These are phyloP conservation scores for Filobasidium floriforme DNA, from an alignment of 768 basidiomycete species.

Conservation along the genomic window DNA sequence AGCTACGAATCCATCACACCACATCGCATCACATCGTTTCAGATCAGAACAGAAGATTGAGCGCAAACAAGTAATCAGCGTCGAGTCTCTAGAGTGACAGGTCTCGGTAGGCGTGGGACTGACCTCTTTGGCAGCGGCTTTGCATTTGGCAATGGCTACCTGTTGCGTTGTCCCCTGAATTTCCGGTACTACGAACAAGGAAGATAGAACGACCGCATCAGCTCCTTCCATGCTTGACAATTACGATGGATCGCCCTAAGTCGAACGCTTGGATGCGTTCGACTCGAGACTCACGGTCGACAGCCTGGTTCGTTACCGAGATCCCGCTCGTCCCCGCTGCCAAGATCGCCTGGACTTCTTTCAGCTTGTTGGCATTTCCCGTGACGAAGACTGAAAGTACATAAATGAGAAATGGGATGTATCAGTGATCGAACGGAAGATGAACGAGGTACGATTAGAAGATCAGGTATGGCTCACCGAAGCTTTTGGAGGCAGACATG, in stretches of 20 bases:
- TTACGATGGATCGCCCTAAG: slow-evolving; percentile 1
- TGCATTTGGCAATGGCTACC: slow-evolving; percentile 79
- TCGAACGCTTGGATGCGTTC: background rate
- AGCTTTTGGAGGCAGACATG: background rate
- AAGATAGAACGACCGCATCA: background rate
- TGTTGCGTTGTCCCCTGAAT: slow-evolving; percentile 87
- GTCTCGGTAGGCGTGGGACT: slow-evolving; percentile 22
- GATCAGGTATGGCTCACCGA: background rate
- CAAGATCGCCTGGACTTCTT: slow-evolving; percentile 78
- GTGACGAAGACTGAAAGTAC: slow-evolving; percentile 72
- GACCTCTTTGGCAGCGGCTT: slow-evolving; percentile 72
- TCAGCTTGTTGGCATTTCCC: slow-evolving; percentile 85
- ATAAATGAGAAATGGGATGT: too few relatives aligned
- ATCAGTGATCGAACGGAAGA: too few relatives aligned
- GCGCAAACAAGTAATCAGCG: background rate
- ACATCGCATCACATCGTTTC: background rate
- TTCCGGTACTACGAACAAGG: slow-evolving; percentile 63
- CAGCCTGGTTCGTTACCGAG: slow-evolving; percentile 64
- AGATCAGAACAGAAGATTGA: too few relatives aligned
- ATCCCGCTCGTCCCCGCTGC: slow-evolving; percentile 56
- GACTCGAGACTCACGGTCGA: slow-evolving; percentile 59
- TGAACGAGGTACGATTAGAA: too few relatives aligned
- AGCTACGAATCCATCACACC: slow-evolving; percentile 24
- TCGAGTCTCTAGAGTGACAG: background rate
- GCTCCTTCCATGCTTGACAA: background rate